phyloP scores from a whole-genome alignment of 352 stramenopile species.

The Chrysophaeum taylorii region DNA sequence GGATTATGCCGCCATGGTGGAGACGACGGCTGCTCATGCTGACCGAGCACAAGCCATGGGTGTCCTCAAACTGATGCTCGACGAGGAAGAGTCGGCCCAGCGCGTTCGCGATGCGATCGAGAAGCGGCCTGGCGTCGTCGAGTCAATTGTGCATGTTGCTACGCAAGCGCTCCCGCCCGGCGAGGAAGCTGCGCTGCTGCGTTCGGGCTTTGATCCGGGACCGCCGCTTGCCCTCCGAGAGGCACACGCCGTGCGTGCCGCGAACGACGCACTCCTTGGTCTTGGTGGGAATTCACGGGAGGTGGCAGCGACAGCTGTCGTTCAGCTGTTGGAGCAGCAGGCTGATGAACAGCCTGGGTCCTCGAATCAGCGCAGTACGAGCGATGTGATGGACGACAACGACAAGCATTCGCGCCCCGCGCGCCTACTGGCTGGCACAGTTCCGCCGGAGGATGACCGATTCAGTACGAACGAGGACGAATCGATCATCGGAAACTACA shows the following conservation, averaged over 20 bases:
- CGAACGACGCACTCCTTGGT: neutral
- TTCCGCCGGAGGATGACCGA: too few relatives aligned
- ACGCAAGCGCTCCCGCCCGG: neutral
- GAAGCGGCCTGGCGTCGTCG: neutral
- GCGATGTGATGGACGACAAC: neutral
- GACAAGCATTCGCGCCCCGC: too few relatives aligned
- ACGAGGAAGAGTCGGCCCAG: neutral
- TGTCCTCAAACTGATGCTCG: conserved; percentile 7
- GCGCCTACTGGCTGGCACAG: too few relatives aligned
- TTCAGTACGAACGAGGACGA: too few relatives aligned
- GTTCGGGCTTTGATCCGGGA: neutral
- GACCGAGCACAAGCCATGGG: too few relatives aligned
- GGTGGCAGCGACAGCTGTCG: neutral
- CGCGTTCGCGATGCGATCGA: neutral
- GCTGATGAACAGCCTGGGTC: too few relatives aligned
- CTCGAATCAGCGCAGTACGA: too few relatives aligned
- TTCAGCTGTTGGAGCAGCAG: too few relatives aligned
- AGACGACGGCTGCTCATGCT: too few relatives aligned
- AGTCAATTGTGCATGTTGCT: neutral
- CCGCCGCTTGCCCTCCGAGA: neutral
- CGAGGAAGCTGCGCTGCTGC: neutral
- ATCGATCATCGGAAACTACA: too few relatives aligned
- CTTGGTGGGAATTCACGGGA: neutral
- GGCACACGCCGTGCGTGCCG: neutral
- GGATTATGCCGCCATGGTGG: too few relatives aligned